Conservation (phyloP, 2,329 filamentous ascomycete species). For the Xylariaceae sp. region DNA sequence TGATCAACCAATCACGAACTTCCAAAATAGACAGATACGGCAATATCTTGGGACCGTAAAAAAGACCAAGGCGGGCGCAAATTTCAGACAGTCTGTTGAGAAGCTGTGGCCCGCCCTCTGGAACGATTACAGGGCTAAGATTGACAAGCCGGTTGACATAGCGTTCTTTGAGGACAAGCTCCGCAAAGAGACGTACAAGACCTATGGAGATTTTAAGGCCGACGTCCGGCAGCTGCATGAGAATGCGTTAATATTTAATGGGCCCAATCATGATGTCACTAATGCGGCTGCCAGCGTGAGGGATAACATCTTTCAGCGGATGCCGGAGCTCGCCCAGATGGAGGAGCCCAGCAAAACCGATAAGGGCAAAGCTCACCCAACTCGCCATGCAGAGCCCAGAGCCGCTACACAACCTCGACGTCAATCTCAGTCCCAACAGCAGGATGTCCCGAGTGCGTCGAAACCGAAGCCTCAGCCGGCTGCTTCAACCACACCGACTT, state of each 20-base stretch:
- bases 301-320: constrained; percentile 45
- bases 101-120: constrained; percentile 71
- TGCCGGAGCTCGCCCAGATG: constrained; percentile 37
- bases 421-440: constrained; percentile 25
- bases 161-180: constrained; percentile 76
- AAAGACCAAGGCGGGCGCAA: constrained; percentile 75
- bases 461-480: constrained; percentile 30
- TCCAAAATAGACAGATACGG: constrained; percentile 33
- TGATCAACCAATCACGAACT: constrained; percentile 40
- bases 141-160: constrained; percentile 81
- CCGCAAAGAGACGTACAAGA: constrained; percentile 64
- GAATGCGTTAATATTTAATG: constrained; percentile 82
- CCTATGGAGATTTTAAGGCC: constrained; percentile 66
- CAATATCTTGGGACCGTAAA: constrained; percentile 71
- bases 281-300: constrained; percentile 51
- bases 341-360: constrained; percentile 58
- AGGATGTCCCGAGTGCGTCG: constrained; percentile 29
- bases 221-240: constrained; percentile 75
- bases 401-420: constrained; percentile 31
- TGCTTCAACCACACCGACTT: constrained; percentile 29
- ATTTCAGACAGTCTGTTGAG: constrained; percentile 76
- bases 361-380: constrained; percentile 48
- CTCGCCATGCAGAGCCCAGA: constrained; percentile 42
- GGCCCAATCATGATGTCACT: constrained; percentile 69
- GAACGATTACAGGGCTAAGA: constrained; percentile 62